These are phyloP conservation scores for Cotoneaster glaucophyllus DNA, from an alignment of 306 rosid genomes.

Conservation along the genomic window DNA sequence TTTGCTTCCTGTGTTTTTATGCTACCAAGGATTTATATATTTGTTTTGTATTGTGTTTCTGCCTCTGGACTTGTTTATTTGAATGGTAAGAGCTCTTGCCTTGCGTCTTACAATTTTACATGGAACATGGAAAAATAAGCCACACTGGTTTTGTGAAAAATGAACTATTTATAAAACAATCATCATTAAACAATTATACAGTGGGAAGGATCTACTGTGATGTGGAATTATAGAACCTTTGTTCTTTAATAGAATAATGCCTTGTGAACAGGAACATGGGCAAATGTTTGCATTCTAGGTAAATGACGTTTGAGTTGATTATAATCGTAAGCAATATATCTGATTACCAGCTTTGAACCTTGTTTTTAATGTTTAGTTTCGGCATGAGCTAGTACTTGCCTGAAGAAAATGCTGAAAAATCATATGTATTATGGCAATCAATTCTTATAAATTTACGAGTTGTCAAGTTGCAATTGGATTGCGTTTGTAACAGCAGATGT, in stretches of 20 bases:
- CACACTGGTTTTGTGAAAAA: background rate
- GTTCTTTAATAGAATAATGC: background rate
- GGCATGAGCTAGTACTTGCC: background rate
- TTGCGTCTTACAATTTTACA: no score
- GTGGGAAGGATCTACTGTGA: background rate
- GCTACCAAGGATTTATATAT: no score
- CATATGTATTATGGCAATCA: background rate
- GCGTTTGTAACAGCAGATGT: background rate
- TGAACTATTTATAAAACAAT: background rate
- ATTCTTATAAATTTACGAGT: background rate
- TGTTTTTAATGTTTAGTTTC: background rate
- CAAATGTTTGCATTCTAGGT: background rate
- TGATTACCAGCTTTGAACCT: background rate
- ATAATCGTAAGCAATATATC: background rate
- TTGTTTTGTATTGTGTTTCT: background rate
- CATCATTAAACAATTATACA: no score
- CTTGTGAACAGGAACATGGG: background rate
- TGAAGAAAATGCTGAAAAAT: background rate
- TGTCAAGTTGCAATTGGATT: background rate
- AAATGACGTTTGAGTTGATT: background rate
- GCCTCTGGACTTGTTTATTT: background rate
- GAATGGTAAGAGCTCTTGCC: no score
- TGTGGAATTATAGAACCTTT: background rate
- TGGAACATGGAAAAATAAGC: no score
- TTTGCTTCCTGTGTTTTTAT: background rate